These are phyloP conservation scores for Solanum arcanum DNA, from an alignment of 257 asterid species.

Conservation along the genomic window DNA sequence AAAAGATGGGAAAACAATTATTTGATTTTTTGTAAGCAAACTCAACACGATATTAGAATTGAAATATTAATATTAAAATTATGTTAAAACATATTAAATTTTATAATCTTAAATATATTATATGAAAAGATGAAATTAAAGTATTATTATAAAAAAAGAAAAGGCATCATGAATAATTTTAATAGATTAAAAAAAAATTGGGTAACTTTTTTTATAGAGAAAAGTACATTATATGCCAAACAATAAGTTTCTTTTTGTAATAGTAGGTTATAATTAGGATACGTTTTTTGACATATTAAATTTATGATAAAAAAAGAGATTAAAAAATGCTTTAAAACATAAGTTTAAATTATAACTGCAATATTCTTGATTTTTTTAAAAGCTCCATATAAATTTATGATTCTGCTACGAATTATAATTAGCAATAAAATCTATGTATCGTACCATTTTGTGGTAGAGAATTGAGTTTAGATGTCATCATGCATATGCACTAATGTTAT, in stretches of 20 bases:
- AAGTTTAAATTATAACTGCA: neutral
- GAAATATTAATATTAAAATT: neutral
- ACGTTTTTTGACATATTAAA: neutral
- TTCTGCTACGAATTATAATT: neutral
- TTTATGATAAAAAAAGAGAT: too few relatives aligned
- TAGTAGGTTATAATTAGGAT: too few relatives aligned
- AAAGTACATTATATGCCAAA: too few relatives aligned
- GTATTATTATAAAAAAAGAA: too few relatives aligned
- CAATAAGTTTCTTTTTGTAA: too few relatives aligned
- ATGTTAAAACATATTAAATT: too few relatives aligned
- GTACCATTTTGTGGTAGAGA: neutral
- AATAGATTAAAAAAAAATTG: too few relatives aligned
- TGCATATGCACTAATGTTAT: neutral
- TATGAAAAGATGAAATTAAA: rapidly evolving
- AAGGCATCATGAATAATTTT: neutral
- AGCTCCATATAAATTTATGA: too few relatives aligned
- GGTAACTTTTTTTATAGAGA: too few relatives aligned
- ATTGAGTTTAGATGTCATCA: neutral
- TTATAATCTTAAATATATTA: too few relatives aligned
- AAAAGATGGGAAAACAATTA: neutral
- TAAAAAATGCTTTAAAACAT: neutral
- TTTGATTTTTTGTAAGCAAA: neutral
- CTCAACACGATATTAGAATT: neutral
- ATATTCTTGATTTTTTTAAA: too few relatives aligned
- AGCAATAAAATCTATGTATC: neutral